Evolutionary conservation across 1,284 basidiomycete species (phyloP).

Genomic region (Limonomyces culmigenus): DNA sequence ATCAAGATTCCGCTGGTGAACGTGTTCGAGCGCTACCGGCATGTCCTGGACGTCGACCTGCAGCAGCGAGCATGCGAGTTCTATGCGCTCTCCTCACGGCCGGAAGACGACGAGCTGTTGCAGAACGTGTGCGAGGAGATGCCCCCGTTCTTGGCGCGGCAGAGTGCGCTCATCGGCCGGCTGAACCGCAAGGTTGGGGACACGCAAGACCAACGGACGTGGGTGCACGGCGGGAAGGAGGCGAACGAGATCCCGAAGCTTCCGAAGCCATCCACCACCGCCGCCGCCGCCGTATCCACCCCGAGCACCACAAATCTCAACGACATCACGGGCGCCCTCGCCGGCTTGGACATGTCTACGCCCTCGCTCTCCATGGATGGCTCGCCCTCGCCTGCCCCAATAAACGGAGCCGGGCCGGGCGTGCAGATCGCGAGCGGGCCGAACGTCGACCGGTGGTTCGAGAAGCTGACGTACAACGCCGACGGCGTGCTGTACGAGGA

Average conservation of each 20-base stretch:
- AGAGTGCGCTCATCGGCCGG: conserved; percentile 75
- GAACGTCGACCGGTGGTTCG: conserved; percentile 78
- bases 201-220: conserved; percentile 85
- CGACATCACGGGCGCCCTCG: conserved; percentile 63
- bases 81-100: conserved; percentile 64
- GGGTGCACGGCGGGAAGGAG: conserved; percentile 90
- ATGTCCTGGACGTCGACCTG: conserved; percentile 94
- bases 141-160: conserved; percentile 93
- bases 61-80: conserved; percentile 98
- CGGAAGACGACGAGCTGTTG: conserved; percentile 82
- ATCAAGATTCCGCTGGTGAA: conserved; percentile 88
- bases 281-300: conserved; percentile 8
- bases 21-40: conserved; percentile 95
- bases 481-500: conserved; percentile 97
- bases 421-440: conserved; percentile 45
- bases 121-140: conserved; percentile 97
- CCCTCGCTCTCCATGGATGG: conserved; percentile 14
- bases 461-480: conserved; percentile 61
- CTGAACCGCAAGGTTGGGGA: conserved; percentile 82
- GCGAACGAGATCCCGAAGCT: conserved; percentile 53
- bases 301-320: conserved; percentile 12
- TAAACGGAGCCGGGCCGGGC: conserved; percentile 5
- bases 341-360: conserved; percentile 63
- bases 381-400: conserved; percentile 9
- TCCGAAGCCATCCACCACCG: conserved; percentile 23